Conservation (phyloP, 2,329 filamentous ascomycete genomes). For the Onygenales sp. region DNA sequence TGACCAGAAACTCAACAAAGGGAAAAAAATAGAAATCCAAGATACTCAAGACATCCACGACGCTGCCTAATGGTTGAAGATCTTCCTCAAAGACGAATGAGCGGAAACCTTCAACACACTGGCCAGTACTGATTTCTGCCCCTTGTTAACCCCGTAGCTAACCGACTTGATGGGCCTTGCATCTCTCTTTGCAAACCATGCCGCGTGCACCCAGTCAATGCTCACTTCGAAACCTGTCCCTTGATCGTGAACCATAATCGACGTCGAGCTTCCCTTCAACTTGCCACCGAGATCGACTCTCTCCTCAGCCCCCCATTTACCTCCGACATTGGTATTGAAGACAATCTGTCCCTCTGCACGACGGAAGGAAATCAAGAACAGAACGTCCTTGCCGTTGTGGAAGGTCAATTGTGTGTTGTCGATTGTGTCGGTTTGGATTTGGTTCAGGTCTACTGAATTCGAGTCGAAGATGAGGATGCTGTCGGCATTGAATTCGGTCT, state of each 20-base stretch:
- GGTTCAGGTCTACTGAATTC: neutral
- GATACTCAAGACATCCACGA: neutral
- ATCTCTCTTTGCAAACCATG: slow-evolving; percentile 1
- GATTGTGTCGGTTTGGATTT: neutral
- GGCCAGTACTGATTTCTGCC: neutral
- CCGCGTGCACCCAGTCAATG: neutral
- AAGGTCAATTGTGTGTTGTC: slow-evolving; percentile 1
- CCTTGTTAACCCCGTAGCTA: neutral
- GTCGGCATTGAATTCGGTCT: neutral
- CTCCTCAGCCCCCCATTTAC: neutral
- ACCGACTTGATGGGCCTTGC: neutral
- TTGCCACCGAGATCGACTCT: neutral
- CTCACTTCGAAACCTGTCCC: neutral
- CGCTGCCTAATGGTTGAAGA: neutral
- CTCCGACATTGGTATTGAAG: neutral
- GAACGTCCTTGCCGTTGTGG: neutral
- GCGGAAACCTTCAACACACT: neutral
- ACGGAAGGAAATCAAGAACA: slow-evolving; percentile 2
- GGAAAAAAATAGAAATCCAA: neutral
- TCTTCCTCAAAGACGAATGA: neutral
- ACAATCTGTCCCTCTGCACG: neutral
- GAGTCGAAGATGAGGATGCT: slow-evolving; percentile 1
- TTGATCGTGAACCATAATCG: slow-evolving; percentile 1
- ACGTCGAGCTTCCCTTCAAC: neutral
- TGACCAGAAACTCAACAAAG: too few relatives aligned